Evolutionary conservation across 768 basidiomycete species (phyloP), one percentile per base, ranked within the genome.

Genomic region (Boletales sp.): DNA sequence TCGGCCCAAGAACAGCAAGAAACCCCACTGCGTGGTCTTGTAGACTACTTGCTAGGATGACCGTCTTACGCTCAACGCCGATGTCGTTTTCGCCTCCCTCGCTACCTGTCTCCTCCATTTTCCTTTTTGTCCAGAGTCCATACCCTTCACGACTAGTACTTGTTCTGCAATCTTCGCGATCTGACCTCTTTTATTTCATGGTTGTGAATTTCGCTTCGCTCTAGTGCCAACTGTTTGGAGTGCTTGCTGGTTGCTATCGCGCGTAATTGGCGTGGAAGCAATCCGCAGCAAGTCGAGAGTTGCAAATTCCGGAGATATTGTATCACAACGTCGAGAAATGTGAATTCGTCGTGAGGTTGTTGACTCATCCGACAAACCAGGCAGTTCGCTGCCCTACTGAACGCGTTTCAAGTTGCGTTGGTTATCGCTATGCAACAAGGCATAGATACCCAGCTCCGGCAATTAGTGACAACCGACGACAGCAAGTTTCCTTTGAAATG

Each of bases 1-100:
- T 71, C 77, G 80, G 67, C 62, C 69, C 63, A 76, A 70, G 67
- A 53, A 61, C 54, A 45, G 65, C 64, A 74, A 74, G 67, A 78
- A 74, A 72, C 49, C 54, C 48, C 53, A 61, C 58, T 78, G 76
- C 54, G 60, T 76, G 52, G 70, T 78, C 61, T 67, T 78, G 62
- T 78, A 70, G 73, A 63, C 57, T 66, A 66, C 43, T 51, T 37
- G 42, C 40, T 59, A 63, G 58, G 56, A 51, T 47, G 44, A 59
- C 37, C 32, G 17, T 39, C 35, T 48, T 57, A 64, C 55, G 46
- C 48, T 62, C 43, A 57, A 62, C 47, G 52, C 52, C 57, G 53
- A 53, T 51, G 52, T 45, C 50, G 44, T 55, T 62, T 54, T 47
- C 57, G 49, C 51, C 35, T 50, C 40, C 43, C 49, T 54, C 56